Conservation (phyloP, 371 early-diverging fungal genomes). For the Lichtheimia corymbifera region DNA sequence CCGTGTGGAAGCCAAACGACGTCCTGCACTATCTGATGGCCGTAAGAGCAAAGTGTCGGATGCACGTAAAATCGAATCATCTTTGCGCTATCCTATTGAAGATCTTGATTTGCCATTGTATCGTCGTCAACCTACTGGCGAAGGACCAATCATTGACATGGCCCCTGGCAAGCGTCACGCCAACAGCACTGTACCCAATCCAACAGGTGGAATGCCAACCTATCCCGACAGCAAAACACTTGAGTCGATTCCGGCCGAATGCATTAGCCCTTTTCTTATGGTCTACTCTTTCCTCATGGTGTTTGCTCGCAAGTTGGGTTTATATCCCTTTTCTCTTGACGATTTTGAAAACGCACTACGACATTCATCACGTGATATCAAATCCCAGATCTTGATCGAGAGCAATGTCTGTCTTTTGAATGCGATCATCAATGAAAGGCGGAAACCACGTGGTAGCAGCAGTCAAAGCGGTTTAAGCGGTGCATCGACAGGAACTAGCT, state of each 20-base stretch:
- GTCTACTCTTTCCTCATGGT: constrained; percentile 47
- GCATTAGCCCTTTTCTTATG: constrained; percentile 42
- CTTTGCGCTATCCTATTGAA: constrained; percentile 62
- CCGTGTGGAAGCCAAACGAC: constrained; percentile 35
- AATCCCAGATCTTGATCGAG: constrained; percentile 34
- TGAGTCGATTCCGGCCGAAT: constrained; percentile 29
- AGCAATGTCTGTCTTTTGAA: constrained; percentile 43
- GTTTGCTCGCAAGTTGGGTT: constrained; percentile 37
- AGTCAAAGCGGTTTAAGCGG: background rate
- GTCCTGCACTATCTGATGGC: background rate
- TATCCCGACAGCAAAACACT: constrained; percentile 25
- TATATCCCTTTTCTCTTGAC: constrained; percentile 45
- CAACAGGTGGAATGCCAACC: constrained; percentile 30
- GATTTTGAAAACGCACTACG: constrained; percentile 47
- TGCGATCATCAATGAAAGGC: constrained; percentile 37
- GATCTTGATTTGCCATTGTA: constrained; percentile 56
- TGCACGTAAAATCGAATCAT: constrained; percentile 33
- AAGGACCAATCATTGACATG: constrained; percentile 36
- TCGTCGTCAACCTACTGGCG: constrained; percentile 31
- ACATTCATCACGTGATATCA: constrained; percentile 18
- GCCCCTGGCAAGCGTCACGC: constrained; percentile 24
- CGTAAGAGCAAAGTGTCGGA: constrained; percentile 4
- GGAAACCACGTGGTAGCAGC: constrained; percentile 9
- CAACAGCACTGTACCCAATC: constrained; percentile 20
- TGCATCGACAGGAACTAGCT: background rate